phyloP scores from a whole-genome alignment of 1,139 yeast species.

The Oligophagozyma castellii region DNA sequence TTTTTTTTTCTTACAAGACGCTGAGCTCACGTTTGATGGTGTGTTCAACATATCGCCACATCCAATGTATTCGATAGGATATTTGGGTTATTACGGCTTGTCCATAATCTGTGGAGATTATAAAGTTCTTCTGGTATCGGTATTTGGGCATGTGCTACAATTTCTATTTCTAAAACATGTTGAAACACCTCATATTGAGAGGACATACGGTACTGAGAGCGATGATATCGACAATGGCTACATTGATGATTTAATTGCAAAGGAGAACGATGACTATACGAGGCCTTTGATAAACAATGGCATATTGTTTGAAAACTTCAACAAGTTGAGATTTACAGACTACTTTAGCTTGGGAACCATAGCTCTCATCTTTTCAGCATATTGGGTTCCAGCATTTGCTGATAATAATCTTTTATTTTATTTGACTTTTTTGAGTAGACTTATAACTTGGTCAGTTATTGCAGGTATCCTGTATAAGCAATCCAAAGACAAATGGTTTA shows the following conservation, averaged over 20 bases:
- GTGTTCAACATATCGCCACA: slow-evolving; percentile 88
- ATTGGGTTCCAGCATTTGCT: slow-evolving; percentile 30
- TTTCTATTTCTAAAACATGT: slow-evolving; percentile 65
- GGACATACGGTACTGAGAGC: slow-evolving; percentile 40
- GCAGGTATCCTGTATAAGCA: slow-evolving; percentile 45
- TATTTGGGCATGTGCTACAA: slow-evolving; percentile 68
- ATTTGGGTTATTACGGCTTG: slow-evolving; percentile 77
- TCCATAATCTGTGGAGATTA: slow-evolving; percentile 70
- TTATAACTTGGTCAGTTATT: slow-evolving; percentile 40
- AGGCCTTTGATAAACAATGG: slow-evolving; percentile 45
- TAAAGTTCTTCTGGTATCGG: slow-evolving; percentile 54
- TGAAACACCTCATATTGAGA: slow-evolving; percentile 81
- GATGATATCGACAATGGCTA: slow-evolving; percentile 9
- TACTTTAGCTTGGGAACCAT: slow-evolving; percentile 39
- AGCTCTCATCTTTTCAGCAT: slow-evolving; percentile 32
- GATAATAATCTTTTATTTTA: slow-evolving; percentile 27
- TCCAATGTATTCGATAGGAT: slow-evolving; percentile 88
- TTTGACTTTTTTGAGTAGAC: slow-evolving; percentile 37
- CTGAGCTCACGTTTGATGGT: slow-evolving; percentile 75
- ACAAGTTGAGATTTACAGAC: slow-evolving; percentile 53
- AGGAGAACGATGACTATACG: slow-evolving; percentile 28
- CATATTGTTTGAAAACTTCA: slow-evolving; percentile 39
- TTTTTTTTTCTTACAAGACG: slow-evolving; percentile 69
- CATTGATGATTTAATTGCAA: slow-evolving; percentile 25
- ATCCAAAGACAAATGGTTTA: slow-evolving; percentile 50